Evolutionary conservation across 2,329 filamentous ascomycete species (phyloP), one percentile per base, ranked within the genome.

Genomic region (Alternaria atra): DNA sequence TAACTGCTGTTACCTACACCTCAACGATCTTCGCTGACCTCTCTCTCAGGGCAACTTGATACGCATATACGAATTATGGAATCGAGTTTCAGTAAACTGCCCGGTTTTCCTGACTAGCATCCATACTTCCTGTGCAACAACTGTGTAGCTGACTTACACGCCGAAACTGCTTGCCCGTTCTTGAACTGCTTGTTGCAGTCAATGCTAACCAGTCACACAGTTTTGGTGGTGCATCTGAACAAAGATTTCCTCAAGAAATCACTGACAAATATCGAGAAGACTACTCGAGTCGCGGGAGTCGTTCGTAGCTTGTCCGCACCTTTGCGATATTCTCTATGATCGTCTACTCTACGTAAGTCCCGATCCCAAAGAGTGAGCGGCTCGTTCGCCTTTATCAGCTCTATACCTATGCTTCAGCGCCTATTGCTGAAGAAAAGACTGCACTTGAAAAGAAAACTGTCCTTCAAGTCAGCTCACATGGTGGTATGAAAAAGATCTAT

Each of bases 321-420:
- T 27, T 47, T 47, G 43, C 43, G 43, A 47, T 47, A 47, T 47
- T 47, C 43, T 47, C 43, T 47, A 47, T 29, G n/a, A n/a, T n/a
- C n/a, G n/a, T n/a, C n/a, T n/a, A n/a, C n/a, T n/a, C n/a, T n/a
- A n/a, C n/a, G n/a, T n/a, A n/a, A n/a, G n/a, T n/a, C n/a, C n/a
- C n/a, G n/a, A n/a, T n/a, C n/a, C n/a, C n/a, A n/a, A n/a, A n/a
- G n/a, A n/a, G n/a, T n/a, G n/a, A n/a, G n/a, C n/a, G n/a, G n/a
- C n/a, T n/a, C n/a, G n/a, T n/a, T n/a, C n/a, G n/a, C n/a, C n/a
- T n/a, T n/a, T n/a, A n/a, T n/a, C n/a, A n/a, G n/a, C n/a, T n/a
- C n/a, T n/a, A n/a, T n/a, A n/a, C n/a, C n/a, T n/a, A n/a, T n/a
- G n/a, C n/a, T n/a, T n/a, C n/a, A n/a, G n/a, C n/a, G n/a, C n/a